Evolutionary conservation across 1,284 basidiomycete genomes (phyloP).

Genomic region (Ganoderma sinense): DNA sequence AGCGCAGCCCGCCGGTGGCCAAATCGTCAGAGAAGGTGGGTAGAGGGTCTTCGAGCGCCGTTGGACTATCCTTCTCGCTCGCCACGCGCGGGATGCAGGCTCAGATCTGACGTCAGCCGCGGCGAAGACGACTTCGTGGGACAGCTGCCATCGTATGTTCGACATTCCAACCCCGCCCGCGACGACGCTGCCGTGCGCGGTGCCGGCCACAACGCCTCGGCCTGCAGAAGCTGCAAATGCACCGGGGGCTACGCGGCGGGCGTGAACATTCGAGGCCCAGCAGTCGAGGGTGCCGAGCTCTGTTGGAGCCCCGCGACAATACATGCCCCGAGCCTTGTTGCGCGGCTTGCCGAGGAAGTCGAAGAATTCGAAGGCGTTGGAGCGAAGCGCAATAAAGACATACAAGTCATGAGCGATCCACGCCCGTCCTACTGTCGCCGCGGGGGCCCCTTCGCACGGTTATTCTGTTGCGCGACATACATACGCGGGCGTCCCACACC

Average conservation of each 20-base stretch:
- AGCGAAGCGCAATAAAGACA: constrained; percentile 28
- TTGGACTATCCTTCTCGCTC: neutral
- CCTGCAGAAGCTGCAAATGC: neutral
- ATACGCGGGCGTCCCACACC: constrained; percentile 14
- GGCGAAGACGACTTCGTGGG: constrained; percentile 6
- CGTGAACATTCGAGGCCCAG: constrained; percentile 8
- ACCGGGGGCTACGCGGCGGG: constrained; percentile 12
- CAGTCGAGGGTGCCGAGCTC: constrained; percentile 3
- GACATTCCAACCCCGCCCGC: neutral
- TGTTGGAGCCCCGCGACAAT: constrained; percentile 23
- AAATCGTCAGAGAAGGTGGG: neutral
- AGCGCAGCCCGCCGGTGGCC: neutral
- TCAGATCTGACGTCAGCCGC: neutral
- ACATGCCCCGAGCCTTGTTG: constrained; percentile 19
- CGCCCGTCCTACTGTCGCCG: constrained; percentile 11
- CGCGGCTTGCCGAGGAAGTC: constrained; percentile 20
- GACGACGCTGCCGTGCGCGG: neutral
- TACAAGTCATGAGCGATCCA: constrained; percentile 29
- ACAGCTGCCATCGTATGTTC: neutral
- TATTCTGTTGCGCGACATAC: constrained; percentile 16
- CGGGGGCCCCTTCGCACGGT: constrained; percentile 23
- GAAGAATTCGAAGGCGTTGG: neutral
- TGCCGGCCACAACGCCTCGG: neutral
- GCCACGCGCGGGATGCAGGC: neutral
- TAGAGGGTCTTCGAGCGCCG: neutral